These are phyloP conservation scores for Fusarium succisae DNA, from an alignment of 2,329 filamentous ascomycete genomes.

Conservation along the genomic window DNA sequence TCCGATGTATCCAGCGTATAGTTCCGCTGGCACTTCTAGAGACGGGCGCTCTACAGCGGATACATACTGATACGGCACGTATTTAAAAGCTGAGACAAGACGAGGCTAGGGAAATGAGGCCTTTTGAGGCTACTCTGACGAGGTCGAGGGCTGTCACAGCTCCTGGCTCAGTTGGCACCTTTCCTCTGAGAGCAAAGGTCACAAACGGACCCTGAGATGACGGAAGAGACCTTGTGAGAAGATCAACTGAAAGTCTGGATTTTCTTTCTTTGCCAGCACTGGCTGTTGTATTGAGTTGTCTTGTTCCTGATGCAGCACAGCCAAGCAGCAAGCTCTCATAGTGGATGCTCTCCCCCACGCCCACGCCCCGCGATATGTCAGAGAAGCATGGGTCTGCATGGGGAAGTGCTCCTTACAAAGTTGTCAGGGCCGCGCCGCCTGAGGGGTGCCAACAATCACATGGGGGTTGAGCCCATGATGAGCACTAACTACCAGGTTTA, in stretches of 20 bases:
- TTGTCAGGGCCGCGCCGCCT: slow-evolving; percentile 5
- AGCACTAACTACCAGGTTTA: slow-evolving; percentile 22
- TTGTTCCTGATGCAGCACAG: slow-evolving; percentile 1
- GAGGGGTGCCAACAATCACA: slow-evolving; percentile 25
- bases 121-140: slow-evolving; percentile 27
- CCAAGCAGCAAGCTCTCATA: slow-evolving; percentile 7
- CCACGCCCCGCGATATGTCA: slow-evolving; percentile 30
- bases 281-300: neutral
- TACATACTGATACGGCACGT: slow-evolving; percentile 7
- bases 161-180: neutral
- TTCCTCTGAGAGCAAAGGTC: slow-evolving; percentile 8
- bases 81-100: neutral
- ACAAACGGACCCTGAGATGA: slow-evolving; percentile 27
- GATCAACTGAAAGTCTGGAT: neutral
- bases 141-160: slow-evolving; percentile 4
- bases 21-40: neutral
- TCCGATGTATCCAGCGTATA: neutral
- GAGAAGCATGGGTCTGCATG: slow-evolving; percentile 29
- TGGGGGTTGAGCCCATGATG: slow-evolving; percentile 3
- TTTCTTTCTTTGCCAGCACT: neutral
- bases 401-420: slow-evolving; percentile 22
- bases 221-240: slow-evolving; percentile 7
- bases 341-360: slow-evolving; percentile 29
- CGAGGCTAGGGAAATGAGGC: slow-evolving; percentile 27
- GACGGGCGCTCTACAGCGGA: neutral